Evolutionary conservation across 371 early-diverging fungal species (phyloP).

Genomic region (Cokeromyces recurvatus): DNA sequence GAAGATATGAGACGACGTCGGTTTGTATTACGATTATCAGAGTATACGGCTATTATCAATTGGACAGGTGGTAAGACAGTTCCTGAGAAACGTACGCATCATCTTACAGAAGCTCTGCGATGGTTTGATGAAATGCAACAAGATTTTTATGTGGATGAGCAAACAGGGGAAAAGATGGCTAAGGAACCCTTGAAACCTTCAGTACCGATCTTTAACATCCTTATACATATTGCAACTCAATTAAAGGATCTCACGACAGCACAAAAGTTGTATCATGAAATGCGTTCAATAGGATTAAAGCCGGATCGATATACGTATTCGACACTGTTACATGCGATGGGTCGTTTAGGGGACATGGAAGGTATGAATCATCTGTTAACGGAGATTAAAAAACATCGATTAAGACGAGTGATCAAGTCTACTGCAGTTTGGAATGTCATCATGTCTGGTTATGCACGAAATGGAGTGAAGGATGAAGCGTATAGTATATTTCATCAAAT

Average conservation of each 20-base stretch:
- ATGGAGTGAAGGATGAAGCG: slow-evolving; percentile 21
- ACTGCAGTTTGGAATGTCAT: slow-evolving; percentile 36
- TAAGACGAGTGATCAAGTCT: slow-evolving; percentile 2
- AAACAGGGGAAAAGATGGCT: neutral
- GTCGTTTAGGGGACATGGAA: slow-evolving; percentile 27
- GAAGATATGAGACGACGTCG: slow-evolving; percentile 36
- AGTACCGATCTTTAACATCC: slow-evolving; percentile 30
- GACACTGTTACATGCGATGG: slow-evolving; percentile 32
- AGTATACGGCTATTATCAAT: slow-evolving; percentile 38
- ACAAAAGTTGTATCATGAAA: slow-evolving; percentile 43
- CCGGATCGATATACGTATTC: slow-evolving; percentile 40
- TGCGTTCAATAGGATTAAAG: slow-evolving; percentile 30
- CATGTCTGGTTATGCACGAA: slow-evolving; percentile 28
- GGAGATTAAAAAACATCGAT: slow-evolving; percentile 11
- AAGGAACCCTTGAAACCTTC: slow-evolving; percentile 19
- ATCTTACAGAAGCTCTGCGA: slow-evolving; percentile 34
- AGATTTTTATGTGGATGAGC: neutral
- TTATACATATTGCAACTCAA: slow-evolving; percentile 40
- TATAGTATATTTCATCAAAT: slow-evolving; percentile 26
- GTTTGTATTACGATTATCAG: slow-evolving; percentile 20
- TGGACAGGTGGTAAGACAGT: slow-evolving; percentile 41
- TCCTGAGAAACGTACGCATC: slow-evolving; percentile 19
- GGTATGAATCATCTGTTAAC: slow-evolving; percentile 32
- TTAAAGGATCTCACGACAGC: slow-evolving; percentile 36
- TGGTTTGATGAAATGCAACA: slow-evolving; percentile 37